These are phyloP conservation scores for Gossypium aridum DNA, from an alignment of 441 rosid genomes.

Conservation along the genomic window DNA sequence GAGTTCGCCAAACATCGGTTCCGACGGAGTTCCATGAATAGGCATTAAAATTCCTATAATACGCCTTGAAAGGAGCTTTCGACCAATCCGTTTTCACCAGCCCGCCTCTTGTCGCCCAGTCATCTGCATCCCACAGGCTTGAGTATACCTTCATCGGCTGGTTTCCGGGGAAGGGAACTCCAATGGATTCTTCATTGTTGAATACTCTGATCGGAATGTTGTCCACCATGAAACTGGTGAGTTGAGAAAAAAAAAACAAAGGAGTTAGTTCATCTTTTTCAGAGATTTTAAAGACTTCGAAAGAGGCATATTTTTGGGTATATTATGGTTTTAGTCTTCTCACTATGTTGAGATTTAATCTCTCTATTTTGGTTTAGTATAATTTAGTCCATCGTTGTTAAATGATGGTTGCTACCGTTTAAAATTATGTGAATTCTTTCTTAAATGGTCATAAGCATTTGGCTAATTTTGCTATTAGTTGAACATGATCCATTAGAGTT, in stretches of 20 bases:
- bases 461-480: too few species aligned
- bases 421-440: too few species aligned
- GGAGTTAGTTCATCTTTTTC: neutral
- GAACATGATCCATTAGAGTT: too few species aligned
- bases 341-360: too few species aligned
- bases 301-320: neutral
- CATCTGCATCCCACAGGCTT: slow-evolving; percentile 13
- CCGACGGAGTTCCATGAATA: neutral
- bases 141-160: slow-evolving; percentile 16
- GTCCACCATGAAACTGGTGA: slow-evolving; percentile 11
- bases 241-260: neutral
- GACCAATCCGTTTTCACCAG: slow-evolving; percentile 13
- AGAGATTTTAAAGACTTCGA: neutral
- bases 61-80: slow-evolving; percentile 12
- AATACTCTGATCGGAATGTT: slow-evolving; percentile 13
- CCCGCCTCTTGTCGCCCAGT: slow-evolving; percentile 15
- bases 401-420: too few species aligned
- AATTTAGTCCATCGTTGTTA: too few species aligned
- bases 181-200: slow-evolving; percentile 9
- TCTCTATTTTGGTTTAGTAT: too few species aligned
- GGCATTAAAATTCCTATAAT: slow-evolving; percentile 1
- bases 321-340: too few species aligned
- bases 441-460: too few species aligned
- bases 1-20: slow-evolving; percentile 5
- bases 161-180: slow-evolving; percentile 9